A percentile compares a stretch with the other conserved stretches of the same genome.
phyloP scores from a whole-genome alignment of 2,329 filamentous ascomycete genomes.

The Penicillium italicum region DNA sequence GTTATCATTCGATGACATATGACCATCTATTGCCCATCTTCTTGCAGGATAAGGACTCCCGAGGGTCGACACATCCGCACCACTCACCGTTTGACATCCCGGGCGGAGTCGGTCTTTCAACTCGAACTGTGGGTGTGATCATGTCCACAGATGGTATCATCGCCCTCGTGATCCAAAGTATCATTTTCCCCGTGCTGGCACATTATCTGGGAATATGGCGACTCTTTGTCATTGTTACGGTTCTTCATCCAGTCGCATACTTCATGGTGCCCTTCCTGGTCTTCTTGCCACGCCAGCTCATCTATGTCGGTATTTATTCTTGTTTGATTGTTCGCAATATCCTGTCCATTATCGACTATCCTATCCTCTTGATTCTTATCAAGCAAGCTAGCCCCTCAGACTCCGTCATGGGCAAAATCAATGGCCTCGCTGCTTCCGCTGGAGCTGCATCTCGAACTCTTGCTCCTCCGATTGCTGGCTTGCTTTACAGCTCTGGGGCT shows the following conservation, averaged over 20 bases:
- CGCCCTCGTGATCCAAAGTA: slow-evolving; percentile 67
- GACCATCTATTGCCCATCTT: slow-evolving; percentile 92
- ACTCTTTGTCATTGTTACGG: slow-evolving; percentile 61
- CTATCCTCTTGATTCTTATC: slow-evolving; percentile 65
- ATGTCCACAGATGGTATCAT: slow-evolving; percentile 68
- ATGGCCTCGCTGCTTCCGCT: slow-evolving; percentile 67
- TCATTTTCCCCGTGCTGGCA: slow-evolving; percentile 65
- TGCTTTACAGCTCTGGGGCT: slow-evolving; percentile 62
- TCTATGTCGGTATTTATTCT: slow-evolving; percentile 63
- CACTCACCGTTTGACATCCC: slow-evolving; percentile 53
- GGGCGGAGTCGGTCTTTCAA: slow-evolving; percentile 64
- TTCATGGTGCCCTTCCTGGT: slow-evolving; percentile 66
- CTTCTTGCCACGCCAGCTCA: slow-evolving; percentile 51
- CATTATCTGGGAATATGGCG: slow-evolving; percentile 64
- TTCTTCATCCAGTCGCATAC: slow-evolving; percentile 65
- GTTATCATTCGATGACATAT: slow-evolving; percentile 92
- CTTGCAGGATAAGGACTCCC: slow-evolving; percentile 65
- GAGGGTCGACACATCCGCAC: slow-evolving; percentile 26
- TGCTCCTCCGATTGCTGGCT: slow-evolving; percentile 64
- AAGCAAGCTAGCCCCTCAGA: slow-evolving; percentile 66
- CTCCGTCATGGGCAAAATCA: slow-evolving; percentile 64
- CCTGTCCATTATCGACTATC: slow-evolving; percentile 65
- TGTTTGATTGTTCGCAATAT: slow-evolving; percentile 64
- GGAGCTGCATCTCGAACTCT: slow-evolving; percentile 69
- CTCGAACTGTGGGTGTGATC: slow-evolving; percentile 65